These are phyloP conservation scores for Fusarium protoensiforme DNA, from an alignment of 2,329 filamentous ascomycete genomes.

Conservation along the genomic window DNA sequence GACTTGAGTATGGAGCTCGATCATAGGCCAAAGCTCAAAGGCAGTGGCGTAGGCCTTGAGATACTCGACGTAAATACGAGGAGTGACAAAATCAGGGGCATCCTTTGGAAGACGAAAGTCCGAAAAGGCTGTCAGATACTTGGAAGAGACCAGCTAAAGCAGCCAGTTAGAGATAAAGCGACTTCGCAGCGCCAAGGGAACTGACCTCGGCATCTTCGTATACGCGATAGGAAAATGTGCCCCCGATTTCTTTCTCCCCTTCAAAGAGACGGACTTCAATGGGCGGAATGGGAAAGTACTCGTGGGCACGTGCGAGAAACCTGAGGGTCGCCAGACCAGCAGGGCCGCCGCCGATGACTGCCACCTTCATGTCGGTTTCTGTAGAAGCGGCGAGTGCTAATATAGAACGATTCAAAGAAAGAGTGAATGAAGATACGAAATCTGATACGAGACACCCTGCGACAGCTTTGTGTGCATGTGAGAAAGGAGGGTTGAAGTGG, in stretches of 20 bases:
- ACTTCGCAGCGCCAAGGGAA: rapidly evolving
- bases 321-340: slow-evolving; percentile 55
- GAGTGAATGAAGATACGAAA: background rate
- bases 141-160: slow-evolving; percentile 58
- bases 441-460: background rate
- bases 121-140: slow-evolving; percentile 62
- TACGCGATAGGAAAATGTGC: slow-evolving; percentile 58
- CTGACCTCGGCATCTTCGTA: slow-evolving; percentile 60
- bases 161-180: background rate
- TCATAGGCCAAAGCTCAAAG: slow-evolving; percentile 52
- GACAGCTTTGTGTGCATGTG: background rate
- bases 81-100: slow-evolving; percentile 57
- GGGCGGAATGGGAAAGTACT: slow-evolving; percentile 50
- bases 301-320: slow-evolving; percentile 52
- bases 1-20: slow-evolving; percentile 50
- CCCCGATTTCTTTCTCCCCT: slow-evolving; percentile 55
- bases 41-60: slow-evolving; percentile 53
- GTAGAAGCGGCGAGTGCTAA: background rate
- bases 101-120: slow-evolving; percentile 57
- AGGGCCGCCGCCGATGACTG: slow-evolving; percentile 57
- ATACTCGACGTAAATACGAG: slow-evolving; percentile 54
- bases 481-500: background rate
- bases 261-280: slow-evolving; percentile 59
- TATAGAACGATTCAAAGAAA: background rate
- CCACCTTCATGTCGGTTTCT: slow-evolving; percentile 46